Base-by-base conservation (phyloP, 306 rosid species). In the Styphnolobium japonicum region DNA sequence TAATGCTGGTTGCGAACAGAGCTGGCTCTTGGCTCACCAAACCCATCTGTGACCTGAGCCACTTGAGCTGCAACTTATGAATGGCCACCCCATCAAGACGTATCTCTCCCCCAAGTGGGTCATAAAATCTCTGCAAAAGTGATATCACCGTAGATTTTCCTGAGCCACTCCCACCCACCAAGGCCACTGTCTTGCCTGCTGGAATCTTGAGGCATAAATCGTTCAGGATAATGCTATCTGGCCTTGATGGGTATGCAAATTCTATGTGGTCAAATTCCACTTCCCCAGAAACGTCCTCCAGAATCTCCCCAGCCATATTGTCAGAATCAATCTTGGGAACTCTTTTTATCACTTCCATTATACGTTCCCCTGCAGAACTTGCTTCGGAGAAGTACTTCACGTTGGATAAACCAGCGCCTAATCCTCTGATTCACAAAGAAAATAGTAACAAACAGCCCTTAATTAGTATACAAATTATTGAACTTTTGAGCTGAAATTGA, bases 1-100 rank as follows among this genome's bases (percentile, higher is more conserved):
- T 86, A 45, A 92, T 90, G 67, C 80, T 78, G 15, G 97, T 92
- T 0, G 93, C 97, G 25, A 92, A 90, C 4, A 92, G 86, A 2
- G 93, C 92, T 9, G 97, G 97, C 72, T 92, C 97, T 27, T 92
- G 97, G 76, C 97, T 92, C 7, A 92, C 95, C 78, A 92, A 57
- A 1, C 97, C 97, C 97, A 92, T 89, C 42, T 87, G 92, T 0
- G 93, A 89, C 61, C 97, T 79, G 11, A 92, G 23, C 97, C 97
- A 90, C 77, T 86, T 89, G 42, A 92, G 87, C 78, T 90, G 93
- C 58, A 89, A 68, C 86, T 58, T 84, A 9, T 85, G 80, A 31
- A 89, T 85, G 66, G 77, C 81, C 15, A 92, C 83, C n/a, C 97
- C 95, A 18, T 92, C 97, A 0, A 92, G 36, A 4, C 82, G 75